Conservation (phyloP, 768 basidiomycete genomes). For the Omphalotus guepiniiformis region DNA sequence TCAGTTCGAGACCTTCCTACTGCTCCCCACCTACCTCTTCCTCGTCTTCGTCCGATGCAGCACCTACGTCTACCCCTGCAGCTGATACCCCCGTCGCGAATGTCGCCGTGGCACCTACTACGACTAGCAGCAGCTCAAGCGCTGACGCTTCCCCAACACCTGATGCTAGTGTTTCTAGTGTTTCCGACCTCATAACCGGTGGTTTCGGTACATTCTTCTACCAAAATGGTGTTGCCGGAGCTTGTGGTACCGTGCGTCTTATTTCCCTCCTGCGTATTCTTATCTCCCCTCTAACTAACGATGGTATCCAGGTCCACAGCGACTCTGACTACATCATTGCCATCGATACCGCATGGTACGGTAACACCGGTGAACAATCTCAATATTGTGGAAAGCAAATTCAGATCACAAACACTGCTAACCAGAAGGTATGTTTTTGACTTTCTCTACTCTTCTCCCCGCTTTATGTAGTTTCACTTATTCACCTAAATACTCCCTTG, state of each 20-base stretch:
- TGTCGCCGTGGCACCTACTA: slow-evolving; percentile 8
- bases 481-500: neutral
- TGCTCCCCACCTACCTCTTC: slow-evolving; percentile 20
- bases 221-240: slow-evolving; percentile 71
- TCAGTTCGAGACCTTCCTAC: slow-evolving; percentile 16
- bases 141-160: neutral
- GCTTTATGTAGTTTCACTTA: neutral
- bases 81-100: slow-evolving; percentile 31
- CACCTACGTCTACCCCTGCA: slow-evolving; percentile 19
- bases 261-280: neutral
- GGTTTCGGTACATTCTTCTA: slow-evolving; percentile 64
- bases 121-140: neutral
- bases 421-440: slow-evolving; percentile 37
- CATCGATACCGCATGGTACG: slow-evolving; percentile 55
- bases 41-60: slow-evolving; percentile 22
- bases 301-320: slow-evolving; percentile 25
- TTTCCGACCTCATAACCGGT: slow-evolving; percentile 25
- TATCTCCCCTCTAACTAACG: neutral
- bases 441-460: too few species aligned
- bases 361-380: slow-evolving; percentile 30
- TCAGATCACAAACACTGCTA: slow-evolving; percentile 56
- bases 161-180: neutral
- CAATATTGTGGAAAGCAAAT: slow-evolving; percentile 60
- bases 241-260: slow-evolving; percentile 55
- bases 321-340: slow-evolving; percentile 65